Evolutionary conservation across 2,329 filamentous ascomycete species (phyloP).

Genomic region (Endothia cerciana): DNA sequence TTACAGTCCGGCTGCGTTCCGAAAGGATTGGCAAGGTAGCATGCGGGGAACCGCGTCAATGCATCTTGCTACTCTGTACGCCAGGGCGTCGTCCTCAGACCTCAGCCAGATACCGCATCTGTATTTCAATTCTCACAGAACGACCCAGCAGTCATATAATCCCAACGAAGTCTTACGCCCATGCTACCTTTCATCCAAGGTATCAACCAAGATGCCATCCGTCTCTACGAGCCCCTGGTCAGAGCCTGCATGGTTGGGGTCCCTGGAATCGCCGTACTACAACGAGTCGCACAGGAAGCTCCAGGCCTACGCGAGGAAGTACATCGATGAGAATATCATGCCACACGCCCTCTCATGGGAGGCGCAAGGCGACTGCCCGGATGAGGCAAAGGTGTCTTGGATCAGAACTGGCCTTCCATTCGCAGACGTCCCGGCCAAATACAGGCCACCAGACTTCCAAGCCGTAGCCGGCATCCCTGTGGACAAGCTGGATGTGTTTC

Average conservation of each 20-base stretch:
- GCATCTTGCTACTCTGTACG: background rate
- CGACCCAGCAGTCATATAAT: too few relatives aligned
- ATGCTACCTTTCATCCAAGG: background rate
- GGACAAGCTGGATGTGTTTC: conserved; percentile 42
- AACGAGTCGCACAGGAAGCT: conserved; percentile 60
- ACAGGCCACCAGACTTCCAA: conserved; percentile 42
- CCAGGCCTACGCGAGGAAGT: conserved; percentile 59
- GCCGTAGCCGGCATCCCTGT: conserved; percentile 47
- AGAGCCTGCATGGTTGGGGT: conserved; percentile 34
- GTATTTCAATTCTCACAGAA: too few relatives aligned
- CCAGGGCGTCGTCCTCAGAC: too few relatives aligned
- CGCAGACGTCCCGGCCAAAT: conserved; percentile 38
- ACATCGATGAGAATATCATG: conserved; percentile 59
- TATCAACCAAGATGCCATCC: background rate
- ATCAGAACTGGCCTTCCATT: conserved; percentile 40
- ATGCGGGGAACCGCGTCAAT: background rate
- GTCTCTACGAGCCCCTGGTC: conserved; percentile 31
- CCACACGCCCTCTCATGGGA: conserved; percentile 67
- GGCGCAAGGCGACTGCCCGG: conserved; percentile 53
- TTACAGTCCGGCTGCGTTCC: too few relatives aligned
- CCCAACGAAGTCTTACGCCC: too few relatives aligned
- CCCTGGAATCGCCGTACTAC: conserved; percentile 57
- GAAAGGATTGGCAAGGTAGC: background rate
- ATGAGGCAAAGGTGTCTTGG: conserved; percentile 41
- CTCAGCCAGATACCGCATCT: too few relatives aligned